phyloP scores from a whole-genome alignment of 805 yeast species.

The Wickerhamomyces mucosus region DNA sequence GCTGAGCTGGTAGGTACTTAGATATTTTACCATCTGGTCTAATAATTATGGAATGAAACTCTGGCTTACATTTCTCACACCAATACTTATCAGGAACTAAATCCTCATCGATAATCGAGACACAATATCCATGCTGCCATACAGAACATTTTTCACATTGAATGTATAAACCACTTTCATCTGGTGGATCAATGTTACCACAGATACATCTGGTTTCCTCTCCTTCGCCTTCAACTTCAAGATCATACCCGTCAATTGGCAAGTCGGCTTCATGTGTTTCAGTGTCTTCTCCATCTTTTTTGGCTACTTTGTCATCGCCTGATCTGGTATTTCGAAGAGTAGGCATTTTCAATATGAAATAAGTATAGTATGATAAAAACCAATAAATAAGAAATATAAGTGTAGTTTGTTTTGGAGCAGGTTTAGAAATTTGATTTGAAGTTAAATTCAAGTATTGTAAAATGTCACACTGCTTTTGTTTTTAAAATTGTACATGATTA shows the following conservation, averaged over 20 bases:
- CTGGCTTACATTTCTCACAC: constrained; percentile 90
- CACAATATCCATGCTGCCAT: constrained; percentile 98
- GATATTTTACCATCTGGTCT: constrained; percentile 39
- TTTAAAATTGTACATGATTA: no score
- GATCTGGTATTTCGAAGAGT: no score
- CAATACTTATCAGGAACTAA: constrained; percentile 84
- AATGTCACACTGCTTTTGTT: no score
- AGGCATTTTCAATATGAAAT: no score
- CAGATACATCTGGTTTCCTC: constrained; percentile 38
- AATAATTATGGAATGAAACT: constrained; percentile 52
- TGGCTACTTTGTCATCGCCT: not conserved
- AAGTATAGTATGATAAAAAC: no score
- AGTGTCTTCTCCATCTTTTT: constrained; percentile 2
- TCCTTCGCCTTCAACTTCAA: constrained; percentile 29
- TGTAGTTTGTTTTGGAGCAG: no score
- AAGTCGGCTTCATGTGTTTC: constrained; percentile 12
- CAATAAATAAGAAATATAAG: no score
- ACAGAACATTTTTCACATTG: constrained; percentile 88
- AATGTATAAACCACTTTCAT: constrained; percentile 54
- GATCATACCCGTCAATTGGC: constrained; percentile 18
- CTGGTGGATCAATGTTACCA: constrained; percentile 34
- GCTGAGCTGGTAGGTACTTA: constrained; percentile 37
- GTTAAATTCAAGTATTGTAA: no score
- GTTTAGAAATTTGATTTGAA: no score
- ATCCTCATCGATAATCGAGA: constrained; percentile 58